A percentile compares a stretch with the other conserved stretches of the same genome.
Conservation (phyloP, 257 asterid species). For the Gardenia jasminoides region DNA sequence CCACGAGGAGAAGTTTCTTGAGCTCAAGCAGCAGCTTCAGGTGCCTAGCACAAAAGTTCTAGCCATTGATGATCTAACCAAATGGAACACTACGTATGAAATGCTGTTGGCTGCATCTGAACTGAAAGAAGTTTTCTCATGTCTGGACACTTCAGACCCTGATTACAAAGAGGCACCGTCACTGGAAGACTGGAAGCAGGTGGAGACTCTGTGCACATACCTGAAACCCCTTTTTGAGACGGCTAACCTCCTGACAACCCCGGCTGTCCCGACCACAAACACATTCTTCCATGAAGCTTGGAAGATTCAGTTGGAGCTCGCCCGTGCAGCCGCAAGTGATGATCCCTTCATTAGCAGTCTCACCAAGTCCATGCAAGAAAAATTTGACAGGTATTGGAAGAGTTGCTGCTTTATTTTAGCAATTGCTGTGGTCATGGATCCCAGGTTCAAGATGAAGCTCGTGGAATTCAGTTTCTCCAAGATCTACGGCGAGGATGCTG, state of each 20-base stretch:
- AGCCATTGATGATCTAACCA: slow-evolving; percentile 67
- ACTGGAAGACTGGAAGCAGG: slow-evolving; percentile 67
- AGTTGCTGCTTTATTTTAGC: slow-evolving; percentile 77
- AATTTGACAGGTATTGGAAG: slow-evolving; percentile 77
- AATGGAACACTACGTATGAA: slow-evolving; percentile 91
- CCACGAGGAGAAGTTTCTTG: slow-evolving; percentile 78
- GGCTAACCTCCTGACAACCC: slow-evolving; percentile 55
- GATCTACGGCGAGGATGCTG: slow-evolving; percentile 71
- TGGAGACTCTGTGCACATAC: slow-evolving; percentile 62
- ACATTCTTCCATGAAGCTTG: slow-evolving; percentile 92
- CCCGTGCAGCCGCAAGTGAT: slow-evolving; percentile 64
- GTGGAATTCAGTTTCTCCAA: slow-evolving; percentile 86
- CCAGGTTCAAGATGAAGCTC: slow-evolving; percentile 90
- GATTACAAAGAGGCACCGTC: slow-evolving; percentile 68
- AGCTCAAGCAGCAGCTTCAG: slow-evolving; percentile 82
- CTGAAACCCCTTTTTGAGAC: slow-evolving; percentile 79
- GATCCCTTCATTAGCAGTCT: slow-evolving; percentile 59
- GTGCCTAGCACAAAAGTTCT: slow-evolving; percentile 78
- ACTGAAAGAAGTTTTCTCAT: slow-evolving; percentile 80
- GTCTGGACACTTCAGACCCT: slow-evolving; percentile 75
- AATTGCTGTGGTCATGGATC: slow-evolving; percentile 91
- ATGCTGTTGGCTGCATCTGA: slow-evolving; percentile 83
- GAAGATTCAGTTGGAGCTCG: slow-evolving; percentile 88
- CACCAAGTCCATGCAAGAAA: slow-evolving; percentile 72
- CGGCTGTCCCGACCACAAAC: slow-evolving; percentile 66